Base-by-base conservation (phyloP, 139 green algal genomes). In the Chlamydomonas sp. region DNA sequence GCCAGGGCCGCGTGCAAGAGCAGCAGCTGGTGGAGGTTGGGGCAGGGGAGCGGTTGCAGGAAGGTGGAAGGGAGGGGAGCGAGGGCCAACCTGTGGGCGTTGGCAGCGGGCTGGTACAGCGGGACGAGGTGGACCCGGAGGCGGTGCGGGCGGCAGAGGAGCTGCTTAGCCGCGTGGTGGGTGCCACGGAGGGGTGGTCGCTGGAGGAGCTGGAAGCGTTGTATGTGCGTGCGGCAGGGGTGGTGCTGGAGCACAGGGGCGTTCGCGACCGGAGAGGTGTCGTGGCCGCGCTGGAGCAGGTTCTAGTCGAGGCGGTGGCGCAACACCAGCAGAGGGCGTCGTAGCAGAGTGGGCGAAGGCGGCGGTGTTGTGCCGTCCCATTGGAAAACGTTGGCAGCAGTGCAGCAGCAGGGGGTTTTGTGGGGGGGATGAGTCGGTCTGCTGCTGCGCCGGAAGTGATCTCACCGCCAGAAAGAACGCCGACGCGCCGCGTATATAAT, bases 131-230 rank as follows among this genome's bases (percentile, higher is more conserved):
- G 6, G 83, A 68, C 3, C 16, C 71, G 0, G 84, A 63, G 18
- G 87, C 81, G 20, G 3, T 87, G 8, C 57, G 7, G 1, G 75
- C 63, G 4, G 88, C 88, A 5, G 89, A 84, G 31, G 49, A 8
- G n/a, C 84, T 92, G 75, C 66, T 91, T 85, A 63, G 72, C 6
- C 78, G 63, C 31, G 57, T 91, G 64, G 91, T 90, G 31, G 62
- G 57, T 49, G 78, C 9, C 2, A 90, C 91, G 5, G 81, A 76
- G 7, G 92, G 88, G 0, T 85, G 90, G 78, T 78, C 87, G 76
- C 61, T 95, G n/a, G 79, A 90, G 3, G 49, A 71, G 7, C 63
- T 95, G 61, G 91, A 95, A 84, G 60, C 82, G 75, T 60, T 95
- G 59, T 88, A 95, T 67, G 88, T 79, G 4, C 77, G 85, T 16